phyloP scores from a whole-genome alignment of 2,329 filamentous ascomycete species.

The Tympanopsis confertula region DNA sequence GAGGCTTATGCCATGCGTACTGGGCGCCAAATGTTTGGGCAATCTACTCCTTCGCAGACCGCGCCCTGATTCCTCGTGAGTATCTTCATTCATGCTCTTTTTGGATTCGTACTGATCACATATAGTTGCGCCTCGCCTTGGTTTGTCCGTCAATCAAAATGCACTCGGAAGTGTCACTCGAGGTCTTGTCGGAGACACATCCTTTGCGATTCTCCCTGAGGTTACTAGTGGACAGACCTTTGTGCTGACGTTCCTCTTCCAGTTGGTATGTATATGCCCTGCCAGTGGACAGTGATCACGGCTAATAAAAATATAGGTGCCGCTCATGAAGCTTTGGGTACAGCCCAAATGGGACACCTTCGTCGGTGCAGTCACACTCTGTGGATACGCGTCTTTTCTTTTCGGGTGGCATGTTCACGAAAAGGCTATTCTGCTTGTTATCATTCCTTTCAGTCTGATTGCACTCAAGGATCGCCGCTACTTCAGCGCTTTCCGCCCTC shows the following conservation, averaged over 20 bases:
- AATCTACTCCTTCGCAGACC: slow-evolving; percentile 83
- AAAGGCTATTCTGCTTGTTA: slow-evolving; percentile 86
- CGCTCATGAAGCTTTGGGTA: slow-evolving; percentile 71
- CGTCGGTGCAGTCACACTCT: slow-evolving; percentile 78
- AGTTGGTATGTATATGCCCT: slow-evolving; percentile 38
- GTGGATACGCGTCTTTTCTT: slow-evolving; percentile 89
- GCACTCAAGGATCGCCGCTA: slow-evolving; percentile 83
- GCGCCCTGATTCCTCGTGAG: slow-evolving; percentile 70
- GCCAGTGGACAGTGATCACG: not conserved
- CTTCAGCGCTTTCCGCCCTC: slow-evolving; percentile 78
- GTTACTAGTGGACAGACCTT: slow-evolving; percentile 75
- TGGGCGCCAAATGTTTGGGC: slow-evolving; percentile 98
- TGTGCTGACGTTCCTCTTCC: slow-evolving; percentile 68
- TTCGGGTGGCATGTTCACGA: slow-evolving; percentile 99
- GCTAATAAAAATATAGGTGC: slow-evolving; percentile 34
- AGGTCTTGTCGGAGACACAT: slow-evolving; percentile 82
- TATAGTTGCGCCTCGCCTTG: slow-evolving; percentile 69
- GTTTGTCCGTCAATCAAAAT: slow-evolving; percentile 58
- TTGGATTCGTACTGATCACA: not conserved
- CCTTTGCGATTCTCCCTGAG: slow-evolving; percentile 86
- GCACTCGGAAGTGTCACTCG: slow-evolving; percentile 83
- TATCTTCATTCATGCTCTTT: slow-evolving; percentile 5
- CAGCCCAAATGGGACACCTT: slow-evolving; percentile 80
- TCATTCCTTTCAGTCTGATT: slow-evolving; percentile 88
- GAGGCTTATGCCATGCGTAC: slow-evolving; percentile 91